Conservation (phyloP, 2,329 filamentous ascomycete species). For the Nectriaceae sp. region DNA sequence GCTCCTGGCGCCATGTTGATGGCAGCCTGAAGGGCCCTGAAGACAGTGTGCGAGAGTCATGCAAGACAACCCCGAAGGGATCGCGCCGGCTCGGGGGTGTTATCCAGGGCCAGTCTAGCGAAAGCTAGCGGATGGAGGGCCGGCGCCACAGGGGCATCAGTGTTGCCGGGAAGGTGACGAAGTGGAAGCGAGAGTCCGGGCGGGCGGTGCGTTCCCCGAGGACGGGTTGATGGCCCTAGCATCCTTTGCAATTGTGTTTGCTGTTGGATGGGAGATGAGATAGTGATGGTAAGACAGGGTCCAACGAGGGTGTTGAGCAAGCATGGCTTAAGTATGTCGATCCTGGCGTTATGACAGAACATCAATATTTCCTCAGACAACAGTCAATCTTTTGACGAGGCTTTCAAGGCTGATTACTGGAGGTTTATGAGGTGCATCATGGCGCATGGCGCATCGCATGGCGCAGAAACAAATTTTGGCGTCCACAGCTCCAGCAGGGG, state of each 20-base stretch:
- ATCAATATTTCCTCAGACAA: too few relatives aligned
- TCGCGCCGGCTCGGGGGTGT: slow-evolving; percentile 16
- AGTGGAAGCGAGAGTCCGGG: slow-evolving; percentile 7
- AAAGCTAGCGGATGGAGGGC: slow-evolving; percentile 21
- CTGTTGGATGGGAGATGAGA: background rate
- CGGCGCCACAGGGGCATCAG: slow-evolving; percentile 22
- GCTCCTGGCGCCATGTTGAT: background rate
- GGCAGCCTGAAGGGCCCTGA: too few relatives aligned
- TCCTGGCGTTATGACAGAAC: too few relatives aligned
- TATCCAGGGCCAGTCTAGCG: slow-evolving; percentile 23
- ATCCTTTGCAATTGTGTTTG: background rate
- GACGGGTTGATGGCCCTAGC: background rate
- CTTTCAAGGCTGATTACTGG: too few relatives aligned
- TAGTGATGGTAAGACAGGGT: too few relatives aligned
- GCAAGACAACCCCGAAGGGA: slow-evolving; percentile 13
- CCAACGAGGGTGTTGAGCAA: too few relatives aligned
- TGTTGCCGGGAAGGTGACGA: slow-evolving; percentile 1
- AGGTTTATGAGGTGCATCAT: too few relatives aligned
- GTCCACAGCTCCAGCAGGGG: too few relatives aligned
- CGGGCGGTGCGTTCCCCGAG: background rate
- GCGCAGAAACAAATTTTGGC: too few relatives aligned
- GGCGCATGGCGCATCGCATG: too few relatives aligned
- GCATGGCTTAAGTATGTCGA: too few relatives aligned
- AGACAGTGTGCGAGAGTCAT: slow-evolving; percentile 13
- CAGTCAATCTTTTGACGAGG: too few relatives aligned